phyloP scores from a whole-genome alignment of 2,329 filamentous ascomycete genomes.

The Fusarium tupiense region DNA sequence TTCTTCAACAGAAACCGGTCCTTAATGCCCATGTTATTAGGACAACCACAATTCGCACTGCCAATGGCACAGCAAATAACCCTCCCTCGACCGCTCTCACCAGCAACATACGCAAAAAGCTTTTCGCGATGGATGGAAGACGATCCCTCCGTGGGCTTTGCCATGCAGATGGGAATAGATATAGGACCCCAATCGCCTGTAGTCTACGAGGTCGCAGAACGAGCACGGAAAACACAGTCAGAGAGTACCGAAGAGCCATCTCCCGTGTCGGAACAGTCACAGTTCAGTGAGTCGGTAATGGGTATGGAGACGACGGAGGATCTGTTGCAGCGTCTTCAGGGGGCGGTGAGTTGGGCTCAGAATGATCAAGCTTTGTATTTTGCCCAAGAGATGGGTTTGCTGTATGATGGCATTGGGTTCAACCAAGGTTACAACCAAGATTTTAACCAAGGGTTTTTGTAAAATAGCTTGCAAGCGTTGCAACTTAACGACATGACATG shows the following conservation, averaged over 20 bases:
- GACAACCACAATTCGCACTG: neutral
- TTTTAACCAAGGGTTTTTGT: neutral
- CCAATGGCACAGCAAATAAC: neutral
- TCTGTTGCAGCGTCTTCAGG: neutral
- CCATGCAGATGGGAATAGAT: constrained; percentile 30
- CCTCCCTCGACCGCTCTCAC: constrained; percentile 12
- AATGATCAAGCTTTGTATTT: constrained; percentile 25
- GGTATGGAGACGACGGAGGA: neutral
- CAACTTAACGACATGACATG: neutral
- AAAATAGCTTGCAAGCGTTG: neutral
- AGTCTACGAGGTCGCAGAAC: neutral
- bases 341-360: constrained; percentile 10
- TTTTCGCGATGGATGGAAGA: constrained; percentile 32
- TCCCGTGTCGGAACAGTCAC: neutral
- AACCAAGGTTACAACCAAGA: neutral
- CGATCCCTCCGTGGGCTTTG: constrained; percentile 24
- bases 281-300: neutral
- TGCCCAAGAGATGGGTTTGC: constrained; percentile 9
- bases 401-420: neutral
- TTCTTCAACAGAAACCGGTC: neutral
- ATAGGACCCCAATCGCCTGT: neutral
- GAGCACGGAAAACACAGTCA: neutral
- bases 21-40: constrained; percentile 12
- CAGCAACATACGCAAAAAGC: constrained; percentile 1
- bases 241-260: neutral